Percentiles rank a stretch among this genome's conserved stretches.
Evolutionary conservation across 2,329 filamentous ascomycete species (phyloP).

Genomic region (Bipolaris cookei): DNA sequence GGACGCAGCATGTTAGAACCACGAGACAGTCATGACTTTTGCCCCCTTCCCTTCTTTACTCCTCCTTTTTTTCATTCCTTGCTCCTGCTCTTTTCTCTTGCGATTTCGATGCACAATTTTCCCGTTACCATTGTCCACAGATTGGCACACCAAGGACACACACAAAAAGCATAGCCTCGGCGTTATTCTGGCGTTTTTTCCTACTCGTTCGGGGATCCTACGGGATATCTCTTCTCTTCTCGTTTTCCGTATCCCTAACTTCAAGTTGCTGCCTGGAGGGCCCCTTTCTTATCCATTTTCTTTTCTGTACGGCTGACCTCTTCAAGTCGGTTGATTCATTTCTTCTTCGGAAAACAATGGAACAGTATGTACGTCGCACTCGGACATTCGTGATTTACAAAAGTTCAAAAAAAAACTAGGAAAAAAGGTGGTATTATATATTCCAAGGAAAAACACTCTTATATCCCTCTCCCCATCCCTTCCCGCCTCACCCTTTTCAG

Average conservation of each 20-base stretch:
- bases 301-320: not conserved
- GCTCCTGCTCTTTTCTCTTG: not conserved
- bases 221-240: not conserved
- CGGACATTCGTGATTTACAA: not conserved
- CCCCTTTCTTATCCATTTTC: not conserved
- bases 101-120: not conserved
- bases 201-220: not conserved
- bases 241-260: not conserved
- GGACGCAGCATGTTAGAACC: constrained; percentile 22
- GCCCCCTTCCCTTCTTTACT: not conserved
- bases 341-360: not conserved
- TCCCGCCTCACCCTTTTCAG: not conserved
- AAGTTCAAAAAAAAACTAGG: not conserved
- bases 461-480: not conserved
- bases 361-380: not conserved
- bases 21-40: constrained; percentile 6
- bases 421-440: not conserved
- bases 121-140: constrained; percentile 3
- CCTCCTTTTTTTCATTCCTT: not conserved
- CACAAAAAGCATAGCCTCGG: constrained; percentile 12
- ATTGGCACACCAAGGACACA: constrained; percentile 11
- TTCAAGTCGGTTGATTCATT: not conserved
- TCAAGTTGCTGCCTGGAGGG: not conserved
- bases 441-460: too few species aligned
- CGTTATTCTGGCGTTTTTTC: not conserved